phyloP scores from a whole-genome alignment of 2,329 filamentous ascomycete species.

The Decorospora gaudefroyi region DNA sequence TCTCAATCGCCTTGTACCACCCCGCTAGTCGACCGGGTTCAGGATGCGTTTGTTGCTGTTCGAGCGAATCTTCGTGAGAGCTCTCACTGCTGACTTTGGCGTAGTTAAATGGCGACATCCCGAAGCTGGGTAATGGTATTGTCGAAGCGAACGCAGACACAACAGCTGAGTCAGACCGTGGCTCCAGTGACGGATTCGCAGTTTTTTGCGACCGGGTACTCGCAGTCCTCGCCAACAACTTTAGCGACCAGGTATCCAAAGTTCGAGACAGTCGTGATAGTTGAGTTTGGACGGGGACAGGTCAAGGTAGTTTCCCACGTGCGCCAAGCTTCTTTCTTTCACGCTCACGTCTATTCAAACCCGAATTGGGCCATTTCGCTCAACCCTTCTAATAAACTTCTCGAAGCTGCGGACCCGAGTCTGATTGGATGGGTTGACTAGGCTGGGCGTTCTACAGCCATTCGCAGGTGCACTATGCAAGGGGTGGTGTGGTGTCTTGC shows the following conservation, averaged over 20 bases:
- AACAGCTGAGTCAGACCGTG: too few relatives aligned
- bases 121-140: neutral
- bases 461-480: neutral
- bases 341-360: conserved; percentile 2
- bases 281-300: too few relatives aligned
- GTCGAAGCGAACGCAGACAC: neutral
- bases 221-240: too few relatives aligned
- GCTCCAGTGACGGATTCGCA: too few relatives aligned
- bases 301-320: neutral
- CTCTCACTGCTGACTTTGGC: conserved; percentile 20
- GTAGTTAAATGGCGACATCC: conserved; percentile 9
- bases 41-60: conserved; percentile 2
- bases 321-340: conserved; percentile 5
- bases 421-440: too few relatives aligned
- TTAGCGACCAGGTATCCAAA: too few relatives aligned
- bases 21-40: neutral
- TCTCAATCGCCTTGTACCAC: conserved; percentile 2
- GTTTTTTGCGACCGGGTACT: too few relatives aligned
- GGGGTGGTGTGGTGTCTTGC: too few relatives aligned
- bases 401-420: neutral
- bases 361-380: neutral
- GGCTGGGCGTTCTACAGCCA: neutral
- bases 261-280: too few relatives aligned
- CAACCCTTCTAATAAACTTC: neutral
- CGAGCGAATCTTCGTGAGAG: neutral